phyloP scores from a whole-genome alignment of 345 rosid genomes.

The Zanthoxylum bungeanum region DNA sequence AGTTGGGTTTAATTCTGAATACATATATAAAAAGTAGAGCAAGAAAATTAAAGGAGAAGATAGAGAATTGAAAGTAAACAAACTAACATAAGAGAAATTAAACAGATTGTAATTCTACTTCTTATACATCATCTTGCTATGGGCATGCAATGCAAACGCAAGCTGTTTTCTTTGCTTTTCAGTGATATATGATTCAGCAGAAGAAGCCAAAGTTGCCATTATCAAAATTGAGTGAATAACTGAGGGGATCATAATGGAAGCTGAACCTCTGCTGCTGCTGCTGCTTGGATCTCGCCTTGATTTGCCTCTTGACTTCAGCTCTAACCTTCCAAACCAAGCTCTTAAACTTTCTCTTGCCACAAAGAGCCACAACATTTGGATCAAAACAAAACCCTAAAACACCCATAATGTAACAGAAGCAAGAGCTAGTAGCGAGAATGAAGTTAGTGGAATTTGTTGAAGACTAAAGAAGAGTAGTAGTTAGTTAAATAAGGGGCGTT shows the following conservation, averaged over 20 bases:
- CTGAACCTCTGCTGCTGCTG: slow-evolving; percentile 44
- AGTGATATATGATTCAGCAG: slow-evolving; percentile 33
- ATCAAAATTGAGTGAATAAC: slow-evolving; percentile 84
- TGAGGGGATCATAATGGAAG: slow-evolving; percentile 69
- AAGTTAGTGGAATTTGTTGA: too few relatives aligned
- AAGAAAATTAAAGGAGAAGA: too few relatives aligned
- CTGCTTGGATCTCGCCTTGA: slow-evolving; percentile 37
- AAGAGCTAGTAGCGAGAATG: neutral
- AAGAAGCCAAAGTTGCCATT: slow-evolving; percentile 61
- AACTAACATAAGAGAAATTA: neutral
- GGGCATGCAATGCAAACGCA: too few relatives aligned
- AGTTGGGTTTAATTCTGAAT: neutral
- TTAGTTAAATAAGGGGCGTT: too few relatives aligned
- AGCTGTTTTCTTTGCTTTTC: neutral
- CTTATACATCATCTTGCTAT: too few relatives aligned
- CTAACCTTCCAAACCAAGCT: slow-evolving; percentile 58
- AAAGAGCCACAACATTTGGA: slow-evolving; percentile 27
- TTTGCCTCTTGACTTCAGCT: slow-evolving; percentile 47
- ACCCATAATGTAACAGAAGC: slow-evolving; percentile 14
- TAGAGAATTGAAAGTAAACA: neutral
- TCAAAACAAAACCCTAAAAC: slow-evolving; percentile 27
- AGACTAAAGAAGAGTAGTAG: too few relatives aligned
- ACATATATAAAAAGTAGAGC: too few relatives aligned
- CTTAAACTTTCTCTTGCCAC: slow-evolving; percentile 53
- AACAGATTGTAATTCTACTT: neutral